These are phyloP conservation scores for Colletotrichum sp. DNA, from an alignment of 2,329 filamentous ascomycete species.

Conservation along the genomic window DNA sequence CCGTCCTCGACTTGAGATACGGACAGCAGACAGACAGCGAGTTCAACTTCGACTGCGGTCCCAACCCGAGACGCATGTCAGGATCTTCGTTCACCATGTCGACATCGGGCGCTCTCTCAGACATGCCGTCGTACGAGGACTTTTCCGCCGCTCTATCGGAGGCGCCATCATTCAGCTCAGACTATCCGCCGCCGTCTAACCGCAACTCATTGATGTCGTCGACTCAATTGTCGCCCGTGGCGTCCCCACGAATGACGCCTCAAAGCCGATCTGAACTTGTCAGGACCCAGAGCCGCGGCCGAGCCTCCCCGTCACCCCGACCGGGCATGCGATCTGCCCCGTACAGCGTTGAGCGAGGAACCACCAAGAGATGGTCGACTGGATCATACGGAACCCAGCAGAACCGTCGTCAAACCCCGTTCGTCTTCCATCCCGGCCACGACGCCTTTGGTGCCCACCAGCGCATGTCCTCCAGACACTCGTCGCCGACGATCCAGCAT, in stretches of 20 bases:
- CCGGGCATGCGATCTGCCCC: conserved; percentile 72
- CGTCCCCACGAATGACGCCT: conserved; percentile 71
- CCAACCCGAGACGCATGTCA: conserved; percentile 68
- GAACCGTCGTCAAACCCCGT: conserved; percentile 62
- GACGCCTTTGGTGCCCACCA: conserved; percentile 64
- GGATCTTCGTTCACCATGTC: conserved; percentile 78
- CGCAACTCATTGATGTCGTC: conserved; percentile 74
- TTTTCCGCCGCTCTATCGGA: conserved; percentile 71
- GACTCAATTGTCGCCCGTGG: conserved; percentile 74
- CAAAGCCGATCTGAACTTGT: conserved; percentile 67
- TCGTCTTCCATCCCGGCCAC: conserved; percentile 66
- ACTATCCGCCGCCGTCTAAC: conserved; percentile 71
- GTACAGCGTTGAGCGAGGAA: conserved; percentile 70
- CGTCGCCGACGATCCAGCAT: conserved; percentile 53
- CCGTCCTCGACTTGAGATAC: conserved; percentile 66
- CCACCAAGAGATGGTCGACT: conserved; percentile 80
- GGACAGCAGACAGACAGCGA: conserved; percentile 54
- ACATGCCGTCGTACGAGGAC: conserved; percentile 75
- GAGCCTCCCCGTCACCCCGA: conserved; percentile 74
- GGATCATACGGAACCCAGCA: conserved; percentile 69
- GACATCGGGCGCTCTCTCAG: conserved; percentile 67
- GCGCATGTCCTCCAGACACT: conserved; percentile 59
- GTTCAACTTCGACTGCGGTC: conserved; percentile 55
- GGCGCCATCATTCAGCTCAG: conserved; percentile 68
- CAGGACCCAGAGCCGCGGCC: conserved; percentile 69